Evolutionary conservation across 176 grass and related monocot genomes (phyloP), one percentile per base, ranked within the genome.

Genomic region (Phoenix roebelenii): DNA sequence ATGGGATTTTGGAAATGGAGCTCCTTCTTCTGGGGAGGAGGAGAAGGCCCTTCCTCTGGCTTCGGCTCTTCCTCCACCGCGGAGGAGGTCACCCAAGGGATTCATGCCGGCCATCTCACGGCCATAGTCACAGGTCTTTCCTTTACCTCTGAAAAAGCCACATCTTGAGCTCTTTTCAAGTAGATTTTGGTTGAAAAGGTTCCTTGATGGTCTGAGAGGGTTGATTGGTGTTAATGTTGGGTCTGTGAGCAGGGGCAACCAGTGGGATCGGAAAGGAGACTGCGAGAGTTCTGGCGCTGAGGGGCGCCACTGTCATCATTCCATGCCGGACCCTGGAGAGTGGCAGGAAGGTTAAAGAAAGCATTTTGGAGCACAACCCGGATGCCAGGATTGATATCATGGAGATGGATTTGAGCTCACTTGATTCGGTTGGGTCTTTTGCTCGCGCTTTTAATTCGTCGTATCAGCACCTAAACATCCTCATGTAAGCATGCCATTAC

Each of bases 91-190:
- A 87, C 83, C 44, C 26, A 85, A 74, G 80, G 78, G 63, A 59
- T 85, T 15, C 81, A 85, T 62, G 83, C 87, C 55, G 69, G 22
- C 72, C 52, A 82, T 58, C 72, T 96, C 58, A 96, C 83, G 3
- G 92, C 78, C 65, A 82, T 96, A 44, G 87, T 96, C 63, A 90
- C 86, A 80, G 92, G 92, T 86, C 9, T 22, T 35, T 1, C 7
- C 9, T 35, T 35, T 35, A 9, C 32, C 7, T 35, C 32, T 9
- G 32, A 10, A 35, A 35, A 35, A 1, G 32, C 32, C 7, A 10
- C 7, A 35, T 35, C 7, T 35, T 35, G 5, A 35, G 32, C 32
- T 35, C 7, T 35, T 35, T 9, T 35, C 1, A 7, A 9, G 32
- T 35, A 9, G 32, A 35, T 35, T 35, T 35, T 35, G 32, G 7